Evolutionary conservation across 208 protist genomes (phyloP), one percentile per base, ranked within the genome.

Genomic region (Trypanosoma congolense): DNA sequence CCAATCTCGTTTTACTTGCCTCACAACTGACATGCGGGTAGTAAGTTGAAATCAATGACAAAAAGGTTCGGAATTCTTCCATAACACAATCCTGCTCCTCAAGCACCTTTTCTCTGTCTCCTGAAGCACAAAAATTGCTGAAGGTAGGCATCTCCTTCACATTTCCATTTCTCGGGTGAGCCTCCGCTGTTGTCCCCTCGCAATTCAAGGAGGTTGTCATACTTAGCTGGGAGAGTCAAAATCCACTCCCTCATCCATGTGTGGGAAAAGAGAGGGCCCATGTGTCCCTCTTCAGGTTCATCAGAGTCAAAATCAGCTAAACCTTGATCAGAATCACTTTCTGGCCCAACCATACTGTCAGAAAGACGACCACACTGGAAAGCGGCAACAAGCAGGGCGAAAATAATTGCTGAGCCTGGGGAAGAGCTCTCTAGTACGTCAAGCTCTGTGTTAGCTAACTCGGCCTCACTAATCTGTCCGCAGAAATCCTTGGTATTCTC

Each of bases 131-230:
- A 45, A 31, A 68, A 56, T 43, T 51, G 25, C 21, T 47, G 28
- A 46, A 56, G 61, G 36, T 58, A 65, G 8, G 31, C 43, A 60
- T 64, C 56, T 10, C 47, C 36, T 9, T 21, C n/a, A n/a, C n/a
- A n/a, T n/a, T n/a, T n/a, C n/a, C n/a, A n/a, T n/a, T n/a, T n/a
- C n/a, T n/a, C n/a, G n/a, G n/a, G n/a, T n/a, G n/a, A n/a, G n/a
- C n/a, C n/a, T n/a, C n/a, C n/a, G n/a, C n/a, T n/a, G n/a, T n/a
- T 24, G 21, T 61, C 21, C n/a, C 35, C 44, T 26, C 21, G 24
- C 8, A 94, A 70, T 61, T 94, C 87, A 12, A 94, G 70, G 30
- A 90, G 69, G 63, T 94, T 94, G 61, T 94, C 79, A 56, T 89
- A 91, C 47, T 65, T 63, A 8, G 50, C 26, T 22, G 87, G 87